Evolutionary conservation across 441 rosid species (phyloP).

Genomic region (Rhodomyrtus psidioides): DNA sequence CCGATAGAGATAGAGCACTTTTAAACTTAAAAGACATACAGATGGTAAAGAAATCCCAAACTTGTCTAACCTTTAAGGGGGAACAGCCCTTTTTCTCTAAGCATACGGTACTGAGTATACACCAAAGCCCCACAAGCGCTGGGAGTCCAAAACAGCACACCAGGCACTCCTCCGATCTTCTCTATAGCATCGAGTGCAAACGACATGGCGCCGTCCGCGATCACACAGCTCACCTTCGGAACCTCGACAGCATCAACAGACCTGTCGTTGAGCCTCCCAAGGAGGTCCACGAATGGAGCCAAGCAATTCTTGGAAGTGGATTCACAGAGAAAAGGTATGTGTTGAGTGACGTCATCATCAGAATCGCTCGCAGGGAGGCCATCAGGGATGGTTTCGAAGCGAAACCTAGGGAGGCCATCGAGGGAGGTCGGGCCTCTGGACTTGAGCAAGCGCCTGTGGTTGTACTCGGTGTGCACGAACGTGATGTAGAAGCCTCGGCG

Average conservation of each 20-base stretch:
- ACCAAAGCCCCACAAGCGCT: slow-evolving; percentile 16
- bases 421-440: slow-evolving; percentile 14
- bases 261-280: slow-evolving; percentile 5
- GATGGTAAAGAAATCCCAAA: not conserved
- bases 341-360: slow-evolving; percentile 12
- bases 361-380: slow-evolving; percentile 6
- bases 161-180: slow-evolving; percentile 15
- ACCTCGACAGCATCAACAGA: not conserved
- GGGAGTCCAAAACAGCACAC: slow-evolving; percentile 14
- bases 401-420: slow-evolving; percentile 10
- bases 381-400: slow-evolving; percentile 18
- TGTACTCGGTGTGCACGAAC: slow-evolving; percentile 21
- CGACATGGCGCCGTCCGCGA: slow-evolving; percentile 13
- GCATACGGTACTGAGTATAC: not conserved
- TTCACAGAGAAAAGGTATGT: slow-evolving; percentile 6
- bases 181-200: slow-evolving; percentile 15
- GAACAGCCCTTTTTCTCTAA: slow-evolving; percentile 8
- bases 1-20: not conserved
- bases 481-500: slow-evolving; percentile 20
- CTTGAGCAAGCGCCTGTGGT: slow-evolving; percentile 13
- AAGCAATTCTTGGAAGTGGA: slow-evolving; percentile 12
- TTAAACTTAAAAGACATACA: not conserved
- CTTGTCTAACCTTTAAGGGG: slow-evolving; percentile 12
- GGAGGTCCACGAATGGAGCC: slow-evolving; percentile 18
- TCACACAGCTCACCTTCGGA: slow-evolving; percentile 17